Evolutionary conservation across 2,329 filamentous ascomycete species (phyloP).

Genomic region (Exserohilum rostratum): DNA sequence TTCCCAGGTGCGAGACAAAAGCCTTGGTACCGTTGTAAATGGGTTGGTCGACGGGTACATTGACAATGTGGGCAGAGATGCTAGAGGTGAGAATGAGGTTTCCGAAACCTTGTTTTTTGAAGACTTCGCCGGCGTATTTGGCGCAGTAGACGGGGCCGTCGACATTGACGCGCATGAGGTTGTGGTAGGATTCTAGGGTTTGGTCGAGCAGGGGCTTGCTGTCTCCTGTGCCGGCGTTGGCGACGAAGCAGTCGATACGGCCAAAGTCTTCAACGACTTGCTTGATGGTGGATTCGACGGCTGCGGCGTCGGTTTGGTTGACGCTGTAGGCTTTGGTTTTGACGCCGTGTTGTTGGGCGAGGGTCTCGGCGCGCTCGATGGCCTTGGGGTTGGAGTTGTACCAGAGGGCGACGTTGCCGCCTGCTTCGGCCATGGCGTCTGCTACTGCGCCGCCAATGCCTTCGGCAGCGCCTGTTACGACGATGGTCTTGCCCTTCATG

Average conservation of each 20-base stretch:
- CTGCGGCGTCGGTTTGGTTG: slow-evolving; percentile 59
- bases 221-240: slow-evolving; percentile 67
- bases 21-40: slow-evolving; percentile 60
- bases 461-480: slow-evolving; percentile 55
- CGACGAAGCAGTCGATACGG: slow-evolving; percentile 68
- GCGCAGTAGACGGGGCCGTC: slow-evolving; percentile 62
- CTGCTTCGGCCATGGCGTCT: slow-evolving; percentile 48
- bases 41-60: slow-evolving; percentile 72
- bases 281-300: slow-evolving; percentile 62
- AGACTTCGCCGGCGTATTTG: slow-evolving; percentile 51
- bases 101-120: slow-evolving; percentile 56
- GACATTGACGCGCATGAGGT: slow-evolving; percentile 70
- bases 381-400: slow-evolving; percentile 58
- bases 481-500: slow-evolving; percentile 49
- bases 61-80: slow-evolving; percentile 80
- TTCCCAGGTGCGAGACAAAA: slow-evolving; percentile 66
- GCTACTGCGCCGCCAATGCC: slow-evolving; percentile 60
- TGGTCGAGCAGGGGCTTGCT: slow-evolving; percentile 63
- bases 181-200: slow-evolving; percentile 67
- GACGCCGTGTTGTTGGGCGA: slow-evolving; percentile 62
- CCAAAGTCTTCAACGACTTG: slow-evolving; percentile 72
- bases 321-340: slow-evolving; percentile 70
- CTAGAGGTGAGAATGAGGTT: slow-evolving; percentile 68
- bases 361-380: slow-evolving; percentile 64
- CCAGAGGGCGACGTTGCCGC: slow-evolving; percentile 55